Evolutionary conservation across 2,329 filamentous ascomycete genomes (phyloP).

Genomic region (Thelonectria blattea): DNA sequence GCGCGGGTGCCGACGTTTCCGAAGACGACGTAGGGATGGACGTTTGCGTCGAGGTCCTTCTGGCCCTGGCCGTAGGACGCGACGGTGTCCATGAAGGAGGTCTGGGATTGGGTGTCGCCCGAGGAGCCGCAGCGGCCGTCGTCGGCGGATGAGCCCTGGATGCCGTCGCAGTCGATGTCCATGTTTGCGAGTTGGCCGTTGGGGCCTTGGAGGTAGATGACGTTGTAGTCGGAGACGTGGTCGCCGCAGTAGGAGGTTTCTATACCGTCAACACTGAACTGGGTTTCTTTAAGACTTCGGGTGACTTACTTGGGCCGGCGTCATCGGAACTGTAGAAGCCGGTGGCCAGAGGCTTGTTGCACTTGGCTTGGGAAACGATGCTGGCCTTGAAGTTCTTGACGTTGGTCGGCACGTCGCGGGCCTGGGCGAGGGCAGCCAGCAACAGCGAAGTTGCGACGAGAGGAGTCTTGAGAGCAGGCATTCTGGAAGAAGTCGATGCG

Average conservation of each 20-base stretch:
- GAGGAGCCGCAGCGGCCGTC: constrained; percentile 54
- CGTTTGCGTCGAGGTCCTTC: constrained; percentile 56
- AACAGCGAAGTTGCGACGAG: constrained; percentile 33
- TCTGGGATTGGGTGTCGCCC: constrained; percentile 52
- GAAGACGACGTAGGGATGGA: constrained; percentile 60
- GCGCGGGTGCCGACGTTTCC: constrained; percentile 51
- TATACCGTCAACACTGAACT: too few species aligned
- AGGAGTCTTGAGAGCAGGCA: constrained; percentile 30
- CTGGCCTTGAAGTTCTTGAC: constrained; percentile 49
- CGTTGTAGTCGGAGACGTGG: constrained; percentile 45
- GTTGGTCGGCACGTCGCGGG: constrained; percentile 49
- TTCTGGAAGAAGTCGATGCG: background rate
- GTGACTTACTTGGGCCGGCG: constrained; percentile 44
- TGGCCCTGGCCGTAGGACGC: constrained; percentile 44
- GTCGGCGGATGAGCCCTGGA: constrained; percentile 47
- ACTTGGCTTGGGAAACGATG: constrained; percentile 46
- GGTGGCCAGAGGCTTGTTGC: constrained; percentile 45
- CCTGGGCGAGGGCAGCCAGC: constrained; percentile 28
- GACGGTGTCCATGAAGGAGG: constrained; percentile 53
- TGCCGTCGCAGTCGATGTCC: constrained; percentile 65
- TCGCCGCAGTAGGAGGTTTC: constrained; percentile 56
- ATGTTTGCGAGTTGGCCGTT: constrained; percentile 55
- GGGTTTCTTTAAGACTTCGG: too few species aligned
- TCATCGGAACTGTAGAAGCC: constrained; percentile 50
- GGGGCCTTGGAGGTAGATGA: constrained; percentile 56